Conservation (phyloP, 495 filamentous ascomycete genomes). For the Aspergillus mulundensis region DNA sequence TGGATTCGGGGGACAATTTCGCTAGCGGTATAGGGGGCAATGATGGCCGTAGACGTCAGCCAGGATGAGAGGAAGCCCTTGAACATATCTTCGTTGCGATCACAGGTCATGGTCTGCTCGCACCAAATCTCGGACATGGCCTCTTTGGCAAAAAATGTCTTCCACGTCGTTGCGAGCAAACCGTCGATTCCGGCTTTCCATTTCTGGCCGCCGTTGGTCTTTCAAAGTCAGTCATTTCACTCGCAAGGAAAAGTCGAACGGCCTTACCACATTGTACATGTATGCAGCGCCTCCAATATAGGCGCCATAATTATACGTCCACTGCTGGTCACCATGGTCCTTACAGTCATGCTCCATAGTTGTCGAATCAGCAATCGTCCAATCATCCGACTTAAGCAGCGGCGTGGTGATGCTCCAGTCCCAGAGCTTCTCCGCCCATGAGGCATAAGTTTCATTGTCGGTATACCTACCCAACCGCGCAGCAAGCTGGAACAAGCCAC, state of each 20-base stretch:
- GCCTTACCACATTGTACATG: slow-evolving; percentile 68
- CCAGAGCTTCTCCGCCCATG: slow-evolving; percentile 69
- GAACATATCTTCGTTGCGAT: slow-evolving; percentile 67
- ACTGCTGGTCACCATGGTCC: slow-evolving; percentile 60
- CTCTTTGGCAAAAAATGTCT: slow-evolving; percentile 50
- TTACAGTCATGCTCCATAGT: slow-evolving; percentile 54
- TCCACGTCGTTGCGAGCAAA: slow-evolving; percentile 47
- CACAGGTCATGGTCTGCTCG: slow-evolving; percentile 61
- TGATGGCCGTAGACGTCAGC: slow-evolving; percentile 60
- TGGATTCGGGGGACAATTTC: slow-evolving; percentile 54
- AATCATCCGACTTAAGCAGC: slow-evolving; percentile 46
- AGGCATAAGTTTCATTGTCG: slow-evolving; percentile 67
- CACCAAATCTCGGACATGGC: slow-evolving; percentile 68
- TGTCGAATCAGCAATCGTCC: slow-evolving; percentile 65
- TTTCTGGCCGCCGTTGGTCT: slow-evolving; percentile 36
- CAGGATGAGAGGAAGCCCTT: slow-evolving; percentile 72
- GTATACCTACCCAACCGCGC: slow-evolving; percentile 71
- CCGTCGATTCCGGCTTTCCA: slow-evolving; percentile 59
- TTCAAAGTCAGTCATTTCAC: slow-evolving; percentile 13
- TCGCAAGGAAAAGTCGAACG: not conserved
- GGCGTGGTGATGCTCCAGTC: slow-evolving; percentile 62
- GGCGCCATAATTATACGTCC: slow-evolving; percentile 73
- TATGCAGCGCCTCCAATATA: slow-evolving; percentile 69
- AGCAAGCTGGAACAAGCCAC: slow-evolving; percentile 78
- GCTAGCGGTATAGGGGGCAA: slow-evolving; percentile 58